A percentile compares a stretch with the other conserved stretches of the same genome.
phyloP scores from a whole-genome alignment of 495 filamentous ascomycete genomes.

The Aspergillus hancockii region DNA sequence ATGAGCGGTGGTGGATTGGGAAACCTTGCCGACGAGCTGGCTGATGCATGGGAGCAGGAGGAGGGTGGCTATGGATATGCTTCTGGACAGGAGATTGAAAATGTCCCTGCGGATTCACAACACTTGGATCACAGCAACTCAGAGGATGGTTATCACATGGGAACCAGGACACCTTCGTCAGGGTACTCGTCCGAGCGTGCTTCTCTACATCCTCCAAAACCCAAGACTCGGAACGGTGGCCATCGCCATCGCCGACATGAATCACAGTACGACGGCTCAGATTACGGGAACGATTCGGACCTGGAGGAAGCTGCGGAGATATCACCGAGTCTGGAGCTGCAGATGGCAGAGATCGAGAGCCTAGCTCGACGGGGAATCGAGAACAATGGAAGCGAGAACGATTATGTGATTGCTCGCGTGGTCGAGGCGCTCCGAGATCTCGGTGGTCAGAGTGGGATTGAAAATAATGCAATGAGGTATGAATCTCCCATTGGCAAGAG shows the following conservation, averaged over 20 bases:
- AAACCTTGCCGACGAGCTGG: constrained; percentile 78
- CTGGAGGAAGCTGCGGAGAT: constrained; percentile 67
- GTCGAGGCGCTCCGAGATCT: constrained; percentile 75
- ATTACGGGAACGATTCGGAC: constrained; percentile 71
- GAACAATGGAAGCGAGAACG: constrained; percentile 66
- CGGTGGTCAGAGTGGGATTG: constrained; percentile 76
- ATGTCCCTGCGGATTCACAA: constrained; percentile 33
- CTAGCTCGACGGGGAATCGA: constrained; percentile 72
- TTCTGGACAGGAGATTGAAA: constrained; percentile 41
- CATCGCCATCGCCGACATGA: constrained; percentile 42
- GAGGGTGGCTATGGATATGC: constrained; percentile 51
- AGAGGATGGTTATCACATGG: constrained; percentile 34
- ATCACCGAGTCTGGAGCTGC: constrained; percentile 68
- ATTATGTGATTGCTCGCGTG: constrained; percentile 69
- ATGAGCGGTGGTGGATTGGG: constrained; percentile 67
- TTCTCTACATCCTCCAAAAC: constrained; percentile 30
- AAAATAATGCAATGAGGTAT: constrained; percentile 77
- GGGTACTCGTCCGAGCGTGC: constrained; percentile 30
- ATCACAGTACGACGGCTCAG: constrained; percentile 58
- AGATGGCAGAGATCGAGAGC: constrained; percentile 76
- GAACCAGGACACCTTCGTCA: constrained; percentile 28
- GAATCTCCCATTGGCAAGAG: constrained; percentile 20
- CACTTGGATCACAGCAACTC: constrained; percentile 35
- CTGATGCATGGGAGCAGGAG: constrained; percentile 61
- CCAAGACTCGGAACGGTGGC: constrained; percentile 32